Conservation (phyloP, 768 basidiomycete genomes). For the Tulasnella calospora region DNA sequence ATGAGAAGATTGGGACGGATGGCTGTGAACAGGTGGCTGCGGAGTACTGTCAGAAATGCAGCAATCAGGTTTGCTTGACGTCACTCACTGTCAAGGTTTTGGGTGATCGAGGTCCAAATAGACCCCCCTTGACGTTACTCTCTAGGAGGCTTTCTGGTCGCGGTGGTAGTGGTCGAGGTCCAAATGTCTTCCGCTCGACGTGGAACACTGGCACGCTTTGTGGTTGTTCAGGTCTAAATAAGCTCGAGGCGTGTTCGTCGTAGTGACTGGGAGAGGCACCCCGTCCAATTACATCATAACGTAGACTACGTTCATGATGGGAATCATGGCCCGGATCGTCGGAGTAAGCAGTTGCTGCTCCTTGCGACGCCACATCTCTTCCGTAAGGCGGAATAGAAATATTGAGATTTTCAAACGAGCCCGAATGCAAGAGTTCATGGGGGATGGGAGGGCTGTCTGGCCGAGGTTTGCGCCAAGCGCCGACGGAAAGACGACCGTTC, state of each 20-base stretch:
- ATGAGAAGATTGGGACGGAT: constrained; percentile 24
- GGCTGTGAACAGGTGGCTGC: background rate
- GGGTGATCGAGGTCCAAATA: constrained; percentile 44
- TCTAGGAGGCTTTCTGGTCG: constrained; percentile 51
- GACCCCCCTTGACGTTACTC: constrained; percentile 19
- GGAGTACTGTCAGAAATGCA: background rate
- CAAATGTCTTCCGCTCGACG: no score
- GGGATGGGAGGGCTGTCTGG: constrained; percentile 39
- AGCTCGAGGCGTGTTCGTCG: constrained; percentile 54
- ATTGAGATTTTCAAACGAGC: constrained; percentile 56
- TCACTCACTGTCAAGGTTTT: constrained; percentile 57
- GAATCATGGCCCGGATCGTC: constrained; percentile 38
- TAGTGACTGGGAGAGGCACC: constrained; percentile 42
- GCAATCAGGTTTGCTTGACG: background rate
- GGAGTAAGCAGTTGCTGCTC: background rate
- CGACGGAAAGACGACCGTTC: background rate
- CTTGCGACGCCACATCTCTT: background rate
- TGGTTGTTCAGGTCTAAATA: no score
- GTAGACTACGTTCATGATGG: constrained; percentile 46
- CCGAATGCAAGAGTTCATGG: constrained; percentile 56
- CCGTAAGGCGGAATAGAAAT: constrained; percentile 63
- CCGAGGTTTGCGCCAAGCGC: background rate
- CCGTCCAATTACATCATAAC: constrained; percentile 31
- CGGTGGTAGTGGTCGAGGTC: constrained; percentile 33
- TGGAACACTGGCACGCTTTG: no score